phyloP scores from a whole-genome alignment of 2,329 filamentous ascomycete species.

The Rugonectria rugulosa region DNA sequence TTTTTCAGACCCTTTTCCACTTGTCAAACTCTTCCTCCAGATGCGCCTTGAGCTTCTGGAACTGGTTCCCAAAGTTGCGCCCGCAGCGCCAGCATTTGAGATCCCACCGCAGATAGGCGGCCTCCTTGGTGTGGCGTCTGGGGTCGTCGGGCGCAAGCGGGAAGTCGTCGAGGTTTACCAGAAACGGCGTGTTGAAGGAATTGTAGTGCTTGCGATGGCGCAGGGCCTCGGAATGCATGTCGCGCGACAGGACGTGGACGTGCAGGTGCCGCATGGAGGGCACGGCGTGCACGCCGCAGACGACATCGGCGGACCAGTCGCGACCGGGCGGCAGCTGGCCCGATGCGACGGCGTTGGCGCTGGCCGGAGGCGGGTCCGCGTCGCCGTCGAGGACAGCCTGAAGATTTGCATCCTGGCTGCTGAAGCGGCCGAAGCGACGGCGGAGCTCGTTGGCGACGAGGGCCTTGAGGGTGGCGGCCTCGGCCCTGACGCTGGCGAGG shows the following conservation, averaged over 20 bases:
- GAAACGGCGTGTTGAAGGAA: constrained; percentile 86
- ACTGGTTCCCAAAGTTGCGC: constrained; percentile 74
- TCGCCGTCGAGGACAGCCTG: constrained; percentile 72
- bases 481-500: constrained; percentile 66
- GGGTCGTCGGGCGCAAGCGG: constrained; percentile 73
- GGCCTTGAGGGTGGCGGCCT: constrained; percentile 66
- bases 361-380: constrained; percentile 33
- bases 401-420: constrained; percentile 68
- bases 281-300: constrained; percentile 82
- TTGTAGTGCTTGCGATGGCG: constrained; percentile 91
- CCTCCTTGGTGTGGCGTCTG: constrained; percentile 63
- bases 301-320: constrained; percentile 79
- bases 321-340: constrained; percentile 71
- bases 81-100: constrained; percentile 88
- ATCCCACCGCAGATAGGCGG: constrained; percentile 69
- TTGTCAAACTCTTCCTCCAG: constrained; percentile 75
- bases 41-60: constrained; percentile 78
- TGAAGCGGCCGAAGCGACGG: constrained; percentile 70
- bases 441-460: constrained; percentile 80
- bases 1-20: constrained; percentile 71
- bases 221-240: constrained; percentile 76
- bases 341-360: too few relatives aligned
- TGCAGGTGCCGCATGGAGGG: constrained; percentile 95
- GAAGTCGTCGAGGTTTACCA: constrained; percentile 81
- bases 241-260: constrained; percentile 83